phyloP scores from a whole-genome alignment of 2,329 filamentous ascomycete genomes.

The Cercospora beticola region DNA sequence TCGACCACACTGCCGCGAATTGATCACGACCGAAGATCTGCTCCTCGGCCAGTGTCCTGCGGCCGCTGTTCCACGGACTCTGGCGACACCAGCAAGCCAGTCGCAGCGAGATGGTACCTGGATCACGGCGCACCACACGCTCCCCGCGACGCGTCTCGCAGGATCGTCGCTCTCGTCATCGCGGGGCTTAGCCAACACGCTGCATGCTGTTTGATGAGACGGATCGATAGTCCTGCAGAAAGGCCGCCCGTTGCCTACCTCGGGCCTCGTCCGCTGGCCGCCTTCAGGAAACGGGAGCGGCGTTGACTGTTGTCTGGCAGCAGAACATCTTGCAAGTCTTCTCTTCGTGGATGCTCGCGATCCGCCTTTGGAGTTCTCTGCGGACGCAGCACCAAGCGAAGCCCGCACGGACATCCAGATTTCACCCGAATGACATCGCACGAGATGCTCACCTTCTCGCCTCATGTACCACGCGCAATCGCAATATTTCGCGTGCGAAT shows the following conservation, averaged over 20 bases:
- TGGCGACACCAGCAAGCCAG: not conserved
- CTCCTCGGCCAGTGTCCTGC: not conserved
- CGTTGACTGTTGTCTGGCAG: not conserved
- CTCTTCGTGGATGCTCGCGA: not conserved
- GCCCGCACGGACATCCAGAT: not conserved
- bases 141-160: not conserved
- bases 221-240: constrained; percentile 4
- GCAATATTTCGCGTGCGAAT: not conserved
- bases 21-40: not conserved
- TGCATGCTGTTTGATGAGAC: constrained; percentile 4
- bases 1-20: not conserved
- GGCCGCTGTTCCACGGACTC: not conserved
- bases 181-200: constrained; percentile 6
- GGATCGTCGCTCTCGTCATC: not conserved
- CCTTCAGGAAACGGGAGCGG: not conserved
- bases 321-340: not conserved
- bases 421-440: not conserved
- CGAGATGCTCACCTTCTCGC: not conserved
- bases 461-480: not conserved
- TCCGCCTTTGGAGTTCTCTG: not conserved
- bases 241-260: not conserved
- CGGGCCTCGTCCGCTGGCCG: not conserved
- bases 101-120: constrained; percentile 1
- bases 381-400: not conserved
- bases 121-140: not conserved